phyloP scores from a whole-genome alignment of 106 monocot species.

The Triglochin maritima region DNA sequence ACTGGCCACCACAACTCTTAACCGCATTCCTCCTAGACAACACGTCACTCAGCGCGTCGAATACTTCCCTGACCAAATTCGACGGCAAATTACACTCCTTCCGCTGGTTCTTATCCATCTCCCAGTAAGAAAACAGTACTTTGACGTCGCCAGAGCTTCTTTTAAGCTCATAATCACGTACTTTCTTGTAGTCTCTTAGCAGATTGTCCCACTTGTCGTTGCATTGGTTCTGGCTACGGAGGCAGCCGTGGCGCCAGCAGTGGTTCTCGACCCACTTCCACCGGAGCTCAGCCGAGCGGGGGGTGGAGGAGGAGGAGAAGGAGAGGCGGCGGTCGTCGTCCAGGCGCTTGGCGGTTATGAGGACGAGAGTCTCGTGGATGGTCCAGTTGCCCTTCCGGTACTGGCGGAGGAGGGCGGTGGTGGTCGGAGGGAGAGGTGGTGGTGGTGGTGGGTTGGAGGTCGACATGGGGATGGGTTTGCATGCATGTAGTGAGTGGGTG shows the following conservation, averaged over 20 bases:
- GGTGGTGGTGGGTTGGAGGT: neutral
- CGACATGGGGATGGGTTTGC: too few relatives aligned
- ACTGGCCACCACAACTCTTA: slow-evolving; percentile 8
- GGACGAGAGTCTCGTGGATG: slow-evolving; percentile 73
- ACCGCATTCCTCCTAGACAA: slow-evolving; percentile 43
- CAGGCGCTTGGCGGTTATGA: slow-evolving; percentile 81
- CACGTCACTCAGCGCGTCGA: slow-evolving; percentile 62
- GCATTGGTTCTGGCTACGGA: slow-evolving; percentile 80
- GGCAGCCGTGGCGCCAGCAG: slow-evolving; percentile 58
- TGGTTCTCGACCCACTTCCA: slow-evolving; percentile 88
- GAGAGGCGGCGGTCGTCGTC: slow-evolving; percentile 59
- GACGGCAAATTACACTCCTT: slow-evolving; percentile 69
- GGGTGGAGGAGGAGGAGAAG: neutral
- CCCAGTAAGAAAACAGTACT: slow-evolving; percentile 40
- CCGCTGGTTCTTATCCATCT: slow-evolving; percentile 53
- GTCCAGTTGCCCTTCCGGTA: slow-evolving; percentile 99
- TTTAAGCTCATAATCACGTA: slow-evolving; percentile 36
- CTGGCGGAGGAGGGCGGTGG: slow-evolving; percentile 32
- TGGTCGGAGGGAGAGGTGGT: slow-evolving; percentile 11
- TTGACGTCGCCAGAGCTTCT: neutral
- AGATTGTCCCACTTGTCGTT: slow-evolving; percentile 95
- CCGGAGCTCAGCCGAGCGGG: slow-evolving; percentile 53
- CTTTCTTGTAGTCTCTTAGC: slow-evolving; percentile 75
- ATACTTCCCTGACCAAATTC: slow-evolving; percentile 67
- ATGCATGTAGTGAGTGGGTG: too few relatives aligned